Percentiles rank a stretch among this genome's conserved stretches.
phyloP scores from a whole-genome alignment of 306 rosid species.

The Prunus campanulata region DNA sequence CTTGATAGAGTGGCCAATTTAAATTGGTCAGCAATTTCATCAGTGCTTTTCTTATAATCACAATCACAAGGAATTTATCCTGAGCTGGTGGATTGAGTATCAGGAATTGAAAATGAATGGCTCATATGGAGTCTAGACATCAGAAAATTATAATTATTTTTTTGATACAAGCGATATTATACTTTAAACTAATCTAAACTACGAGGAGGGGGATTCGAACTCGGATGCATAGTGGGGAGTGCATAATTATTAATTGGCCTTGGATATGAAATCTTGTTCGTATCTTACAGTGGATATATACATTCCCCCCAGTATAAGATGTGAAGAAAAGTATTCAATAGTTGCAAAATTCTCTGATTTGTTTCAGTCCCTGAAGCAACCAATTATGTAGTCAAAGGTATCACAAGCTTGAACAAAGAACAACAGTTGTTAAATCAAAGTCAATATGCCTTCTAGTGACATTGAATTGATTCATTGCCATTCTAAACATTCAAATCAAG shows the following conservation, averaged over 20 bases:
- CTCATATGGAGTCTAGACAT: not conserved
- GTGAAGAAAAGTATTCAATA: not conserved
- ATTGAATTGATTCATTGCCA: slow-evolving; percentile 7
- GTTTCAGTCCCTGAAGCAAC: not conserved
- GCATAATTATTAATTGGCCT: too few species aligned
- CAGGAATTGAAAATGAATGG: not conserved
- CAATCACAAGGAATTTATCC: slow-evolving; percentile 12
- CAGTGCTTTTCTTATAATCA: not conserved
- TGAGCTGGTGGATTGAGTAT: slow-evolving; percentile 3
- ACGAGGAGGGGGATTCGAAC: fast-evolving
- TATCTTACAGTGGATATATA: not conserved
- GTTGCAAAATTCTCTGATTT: not conserved
- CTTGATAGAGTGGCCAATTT: not conserved
- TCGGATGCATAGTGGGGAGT: too few species aligned
- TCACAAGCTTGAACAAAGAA: slow-evolving; percentile 9
- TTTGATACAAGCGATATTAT: too few species aligned
- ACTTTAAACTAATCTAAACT: too few species aligned
- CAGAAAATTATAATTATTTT: not conserved
- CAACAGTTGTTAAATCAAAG: slow-evolving; percentile 1
- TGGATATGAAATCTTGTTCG: too few species aligned
- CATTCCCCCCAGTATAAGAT: not conserved
- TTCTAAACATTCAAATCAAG: not conserved
- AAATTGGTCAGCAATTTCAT: not conserved
- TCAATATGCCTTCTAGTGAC: not conserved
- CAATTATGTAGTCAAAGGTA: slow-evolving; percentile 7